These are phyloP conservation scores for Boehmeria nivea DNA, from an alignment of 306 rosid species.

Conservation along the genomic window DNA sequence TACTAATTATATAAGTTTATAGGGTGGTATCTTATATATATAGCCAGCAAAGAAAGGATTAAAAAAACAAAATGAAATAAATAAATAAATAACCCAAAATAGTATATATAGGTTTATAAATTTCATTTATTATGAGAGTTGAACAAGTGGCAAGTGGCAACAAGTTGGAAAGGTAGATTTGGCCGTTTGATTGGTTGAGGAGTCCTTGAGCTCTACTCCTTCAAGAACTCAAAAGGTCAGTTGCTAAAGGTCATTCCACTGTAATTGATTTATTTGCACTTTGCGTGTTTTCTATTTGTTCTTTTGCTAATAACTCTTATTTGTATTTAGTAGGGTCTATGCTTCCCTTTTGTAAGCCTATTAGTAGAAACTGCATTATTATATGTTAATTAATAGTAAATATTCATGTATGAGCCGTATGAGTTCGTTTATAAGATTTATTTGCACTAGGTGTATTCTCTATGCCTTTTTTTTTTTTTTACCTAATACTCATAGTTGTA, in stretches of 20 bases:
- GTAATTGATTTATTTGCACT: neutral
- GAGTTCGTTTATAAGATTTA: no score
- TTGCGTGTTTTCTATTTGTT: neutral
- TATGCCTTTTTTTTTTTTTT: no score
- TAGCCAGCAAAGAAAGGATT: no score
- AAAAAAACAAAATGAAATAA: neutral
- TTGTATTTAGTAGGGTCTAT: neutral
- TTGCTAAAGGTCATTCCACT: neutral
- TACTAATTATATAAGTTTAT: no score
- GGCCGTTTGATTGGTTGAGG: constrained; percentile 27
- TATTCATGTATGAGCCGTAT: no score
- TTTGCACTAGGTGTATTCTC: no score
- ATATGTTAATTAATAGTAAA: no score
- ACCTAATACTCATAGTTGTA: no score
- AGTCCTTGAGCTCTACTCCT: constrained; percentile 18
- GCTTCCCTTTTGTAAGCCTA: no score
- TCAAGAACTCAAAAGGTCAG: constrained; percentile 27
- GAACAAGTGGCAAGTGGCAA: neutral
- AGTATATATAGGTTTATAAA: neutral
- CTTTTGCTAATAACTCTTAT: no score
- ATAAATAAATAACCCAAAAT: neutral
- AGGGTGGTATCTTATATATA: no score
- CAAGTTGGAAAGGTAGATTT: constrained; percentile 2
- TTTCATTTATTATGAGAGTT: neutral
- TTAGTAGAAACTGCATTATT: no score